Evolutionary conservation across 345 rosid species (phyloP).

Genomic region (Hibiscus mutabilis): DNA sequence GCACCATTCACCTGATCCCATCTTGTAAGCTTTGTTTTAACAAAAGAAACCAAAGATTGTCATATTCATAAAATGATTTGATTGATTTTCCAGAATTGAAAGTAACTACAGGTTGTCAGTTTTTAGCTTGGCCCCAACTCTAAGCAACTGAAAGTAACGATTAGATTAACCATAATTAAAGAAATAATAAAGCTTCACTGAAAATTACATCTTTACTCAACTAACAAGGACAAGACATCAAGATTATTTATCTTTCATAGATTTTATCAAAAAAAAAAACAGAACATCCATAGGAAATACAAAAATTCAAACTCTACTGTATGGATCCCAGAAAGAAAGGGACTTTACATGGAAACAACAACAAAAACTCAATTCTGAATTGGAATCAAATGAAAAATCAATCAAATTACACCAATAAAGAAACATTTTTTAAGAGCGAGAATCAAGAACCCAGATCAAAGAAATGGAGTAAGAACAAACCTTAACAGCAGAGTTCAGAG

Average conservation of each 20-base stretch:
- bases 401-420: not conserved
- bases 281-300: not conserved
- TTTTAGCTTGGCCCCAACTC: not conserved
- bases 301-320: not conserved
- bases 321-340: slow-evolving; percentile 1
- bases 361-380: not conserved
- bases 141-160: not conserved
- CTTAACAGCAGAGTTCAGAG: not conserved
- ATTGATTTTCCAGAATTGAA: not conserved
- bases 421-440: not conserved
- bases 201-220: not conserved
- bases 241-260: not conserved
- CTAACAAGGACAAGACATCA: not conserved
- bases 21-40: slow-evolving; percentile 13
- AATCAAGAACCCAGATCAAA: not conserved
- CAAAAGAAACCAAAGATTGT: not conserved
- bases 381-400: not conserved
- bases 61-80: too few species aligned
- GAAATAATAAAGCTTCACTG: not conserved
- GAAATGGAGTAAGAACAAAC: not conserved
- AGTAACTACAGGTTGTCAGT: not conserved
- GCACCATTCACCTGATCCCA: slow-evolving; percentile 51
- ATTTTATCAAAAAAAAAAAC: not conserved
- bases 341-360: not conserved
- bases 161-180: not conserved